Base-by-base conservation (phyloP, 495 filamentous ascomycete species). In the Jackrogersella minutella region DNA sequence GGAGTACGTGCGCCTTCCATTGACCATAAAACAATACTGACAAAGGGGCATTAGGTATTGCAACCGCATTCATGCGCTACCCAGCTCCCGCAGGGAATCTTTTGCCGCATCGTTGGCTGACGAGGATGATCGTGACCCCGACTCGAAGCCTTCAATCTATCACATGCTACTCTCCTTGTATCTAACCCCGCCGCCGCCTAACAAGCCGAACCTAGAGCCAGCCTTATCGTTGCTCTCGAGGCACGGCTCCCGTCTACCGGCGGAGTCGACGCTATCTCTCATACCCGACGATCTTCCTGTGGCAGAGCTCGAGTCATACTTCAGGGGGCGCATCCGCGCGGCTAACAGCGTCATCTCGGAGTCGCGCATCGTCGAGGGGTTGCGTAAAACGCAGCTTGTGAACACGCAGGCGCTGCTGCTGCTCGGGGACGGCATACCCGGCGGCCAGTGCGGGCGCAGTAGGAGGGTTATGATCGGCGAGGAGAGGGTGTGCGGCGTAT, bases 161-260 rank as follows among this genome's bases (percentile, higher is more conserved):
- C 87, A 96, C 70, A 95, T 88, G 10, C 86, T 99, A 13, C 83
- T 99, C 9, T 91, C 92, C 6, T 85, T 99, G 13, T 99, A 98
- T 71, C 87, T 99, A 4, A 86, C 85, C 3, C 96, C 95, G 2
- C 93, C 93, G 5, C 79, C 87, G 6, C 88, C 89, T 1, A 83
- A 97, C 68, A 77, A 86, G 55, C 85, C 87, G 6, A 91, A 91
- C 66, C 90, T 93, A 68, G 83, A 78, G 0, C 91, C 93, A 1
- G 95, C 95, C 4, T 83, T 99, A 9, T 85, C 87, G n/a, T 84
- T 99, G 36, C 87, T 99, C 4, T 92, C 91, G 39, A 89, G 90
- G 62, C 95, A 99, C 69, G 95, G 95, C 46, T 92, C 93, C 19
- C 90, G 95, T 11, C 85, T 99, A 19, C 93, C 96, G 0, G 92